Conservation (phyloP, 1,139 yeast species). For the Candida neerlandica region DNA sequence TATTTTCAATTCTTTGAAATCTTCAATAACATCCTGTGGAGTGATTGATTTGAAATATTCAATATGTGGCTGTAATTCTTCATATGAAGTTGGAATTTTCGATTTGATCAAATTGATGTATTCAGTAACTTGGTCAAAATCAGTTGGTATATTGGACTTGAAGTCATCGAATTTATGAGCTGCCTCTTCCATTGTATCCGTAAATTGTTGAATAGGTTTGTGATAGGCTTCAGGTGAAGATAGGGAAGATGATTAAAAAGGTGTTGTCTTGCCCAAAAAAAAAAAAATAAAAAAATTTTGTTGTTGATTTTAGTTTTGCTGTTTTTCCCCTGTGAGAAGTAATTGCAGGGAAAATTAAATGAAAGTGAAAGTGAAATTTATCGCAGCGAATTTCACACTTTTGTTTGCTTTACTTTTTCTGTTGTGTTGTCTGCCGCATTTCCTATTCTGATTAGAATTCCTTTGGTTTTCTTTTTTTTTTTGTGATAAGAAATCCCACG, state of each 20-base stretch:
- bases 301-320: background rate
- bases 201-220: background rate
- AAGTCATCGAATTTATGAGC: conserved; percentile 15
- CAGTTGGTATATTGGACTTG: conserved; percentile 15
- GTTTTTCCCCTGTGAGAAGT: background rate
- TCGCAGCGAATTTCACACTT: too few species aligned
- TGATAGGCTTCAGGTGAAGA: background rate
- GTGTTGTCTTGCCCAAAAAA: too few species aligned
- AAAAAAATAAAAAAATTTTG: background rate
- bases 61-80: conserved; percentile 13
- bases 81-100: conserved; percentile 11
- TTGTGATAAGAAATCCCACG: too few species aligned
- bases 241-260: background rate
- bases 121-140: conserved; percentile 15
- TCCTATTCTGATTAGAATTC: too few species aligned
- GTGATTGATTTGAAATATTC: conserved; percentile 15
- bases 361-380: too few species aligned
- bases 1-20: conserved; percentile 30
- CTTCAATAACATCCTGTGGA: conserved; percentile 30
- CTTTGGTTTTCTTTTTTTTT: too few species aligned
- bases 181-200: conserved; percentile 14
- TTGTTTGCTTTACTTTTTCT: too few species aligned
- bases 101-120: conserved; percentile 15
- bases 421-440: too few species aligned
- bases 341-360: too few species aligned